These are phyloP conservation scores for Byssoonygena ceratinophila DNA, from an alignment of 2,329 filamentous ascomycete species.

Conservation along the genomic window DNA sequence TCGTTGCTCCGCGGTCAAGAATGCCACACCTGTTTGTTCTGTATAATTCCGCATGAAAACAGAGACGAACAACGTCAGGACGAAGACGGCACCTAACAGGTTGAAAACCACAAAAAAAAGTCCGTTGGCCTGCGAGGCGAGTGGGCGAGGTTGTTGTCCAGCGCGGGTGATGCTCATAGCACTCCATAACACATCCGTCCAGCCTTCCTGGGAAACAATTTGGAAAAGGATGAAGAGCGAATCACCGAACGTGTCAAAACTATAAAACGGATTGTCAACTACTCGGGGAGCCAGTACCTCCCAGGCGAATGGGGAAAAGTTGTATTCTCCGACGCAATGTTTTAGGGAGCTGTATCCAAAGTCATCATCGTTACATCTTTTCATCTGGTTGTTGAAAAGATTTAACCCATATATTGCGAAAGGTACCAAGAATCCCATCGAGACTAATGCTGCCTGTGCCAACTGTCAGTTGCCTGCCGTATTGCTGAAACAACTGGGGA, in stretches of 20 bases:
- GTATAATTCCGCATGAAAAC: conserved; percentile 99
- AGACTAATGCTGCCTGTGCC: conserved; percentile 68
- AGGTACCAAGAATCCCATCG: conserved; percentile 82
- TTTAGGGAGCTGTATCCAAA: conserved; percentile 49
- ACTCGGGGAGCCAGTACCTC: conserved; percentile 70
- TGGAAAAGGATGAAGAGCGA: conserved; percentile 95
- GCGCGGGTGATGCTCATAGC: conserved; percentile 70
- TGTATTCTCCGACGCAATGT: conserved; percentile 77
- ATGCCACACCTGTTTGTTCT: conserved; percentile 94
- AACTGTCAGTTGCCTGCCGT: conserved; percentile 5
- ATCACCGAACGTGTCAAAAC: conserved; percentile 90
- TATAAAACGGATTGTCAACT: conserved; percentile 71
- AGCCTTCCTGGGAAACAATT: conserved; percentile 97
- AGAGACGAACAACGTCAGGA: conserved; percentile 92
- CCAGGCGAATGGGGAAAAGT: conserved; percentile 71
- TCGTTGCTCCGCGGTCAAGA: conserved; percentile 86
- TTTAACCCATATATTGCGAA: conserved; percentile 96
- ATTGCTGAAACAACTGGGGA: not conserved
- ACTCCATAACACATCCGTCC: conserved; percentile 83
- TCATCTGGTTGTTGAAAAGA: conserved; percentile 74
- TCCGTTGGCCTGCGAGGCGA: conserved; percentile 68
- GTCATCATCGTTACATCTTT: conserved; percentile 64
- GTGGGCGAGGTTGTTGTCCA: conserved; percentile 60
- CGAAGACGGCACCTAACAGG: conserved; percentile 87
- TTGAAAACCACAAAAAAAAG: conserved; percentile 96